phyloP scores from a whole-genome alignment of 345 rosid species.

The Salix koriyanagi region DNA sequence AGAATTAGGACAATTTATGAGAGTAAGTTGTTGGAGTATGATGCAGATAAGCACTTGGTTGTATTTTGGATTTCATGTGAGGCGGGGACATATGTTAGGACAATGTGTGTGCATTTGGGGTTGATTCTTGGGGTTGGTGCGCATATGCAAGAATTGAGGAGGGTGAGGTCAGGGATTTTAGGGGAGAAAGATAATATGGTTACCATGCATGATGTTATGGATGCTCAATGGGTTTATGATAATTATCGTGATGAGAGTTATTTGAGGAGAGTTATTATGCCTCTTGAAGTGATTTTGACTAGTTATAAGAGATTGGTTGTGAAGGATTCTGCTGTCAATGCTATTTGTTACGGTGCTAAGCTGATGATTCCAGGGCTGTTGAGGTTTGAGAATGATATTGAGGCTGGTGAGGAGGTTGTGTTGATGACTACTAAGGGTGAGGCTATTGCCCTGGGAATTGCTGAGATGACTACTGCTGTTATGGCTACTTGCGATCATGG shows the following conservation, averaged over 20 bases:
- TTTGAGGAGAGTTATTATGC: constrained; percentile 87
- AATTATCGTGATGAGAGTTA: constrained; percentile 64
- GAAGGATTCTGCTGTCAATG: constrained; percentile 91
- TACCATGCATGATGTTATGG: constrained; percentile 96
- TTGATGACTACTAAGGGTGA: constrained; percentile 96
- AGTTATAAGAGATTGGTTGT: constrained; percentile 93
- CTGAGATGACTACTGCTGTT: constrained; percentile 95
- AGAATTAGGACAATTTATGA: constrained; percentile 87
- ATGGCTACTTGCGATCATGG: constrained; percentile 98
- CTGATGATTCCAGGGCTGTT: constrained; percentile 85
- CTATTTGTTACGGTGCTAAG: constrained; percentile 93
- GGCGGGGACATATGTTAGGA: constrained; percentile 93
- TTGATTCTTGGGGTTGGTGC: constrained; percentile 89
- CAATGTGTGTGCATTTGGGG: constrained; percentile 92
- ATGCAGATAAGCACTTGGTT: constrained; percentile 72
- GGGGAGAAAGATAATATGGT: constrained; percentile 98
- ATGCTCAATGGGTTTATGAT: constrained; percentile 85
- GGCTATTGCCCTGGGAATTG: constrained; percentile 86
- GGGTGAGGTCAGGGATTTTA: constrained; percentile 86
- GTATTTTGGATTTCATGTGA: constrained; percentile 94
- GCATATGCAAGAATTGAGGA: constrained; percentile 93
- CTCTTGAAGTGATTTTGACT: constrained; percentile 74
- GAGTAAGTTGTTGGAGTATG: constrained; percentile 86
- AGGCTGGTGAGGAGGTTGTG: constrained; percentile 82
- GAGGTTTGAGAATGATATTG: constrained; percentile 89